Base-by-base conservation (phyloP, 176 grass and related monocot genomes). In the Pontederia crassipes region DNA sequence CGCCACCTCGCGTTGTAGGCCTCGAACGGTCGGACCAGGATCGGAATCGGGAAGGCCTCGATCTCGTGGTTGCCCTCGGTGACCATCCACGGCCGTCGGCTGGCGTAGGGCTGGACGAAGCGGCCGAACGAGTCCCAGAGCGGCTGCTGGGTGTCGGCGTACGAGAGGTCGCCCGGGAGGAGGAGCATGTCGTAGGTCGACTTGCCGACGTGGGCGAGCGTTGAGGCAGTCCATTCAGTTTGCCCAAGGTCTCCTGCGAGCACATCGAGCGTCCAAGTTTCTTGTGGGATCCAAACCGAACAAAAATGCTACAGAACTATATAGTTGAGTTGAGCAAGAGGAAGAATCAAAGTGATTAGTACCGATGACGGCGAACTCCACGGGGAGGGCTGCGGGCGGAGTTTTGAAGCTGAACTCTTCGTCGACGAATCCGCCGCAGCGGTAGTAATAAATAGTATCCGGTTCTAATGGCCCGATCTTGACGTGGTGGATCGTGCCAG, bases 401-500 rank as follows among this genome's bases (percentile, higher is more conserved):
- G 87, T 90, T 78, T 79, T 82, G 66, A 96, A 86, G 72, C 51
- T 67, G 79, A 90, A 85, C 66, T 96, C 83, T 8, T 74, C 67
- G 14, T 72, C 87, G 13, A 63, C 87, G 16, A 63, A 69, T 67
- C 32, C 69, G 49, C 83, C 73, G 63, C 92, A 96, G 11, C 78
- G 80, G 73, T 96, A 96, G 83, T 85, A 88, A 81, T 96, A 96
- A 24, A 85, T 80, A 1, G 73, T 76, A 69, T 61, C 59, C 4
- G 83, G 81, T 15, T 77, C 75, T 48, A 96, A 75, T 4, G 92
- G 87, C 1, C 92, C 92, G 62, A 96, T 90, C 17, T 66, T 87
- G 59, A 85, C 92, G 62, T 96, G 92, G 86, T 96, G 87, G 79
- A 90, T 88, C 74, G 76, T 80, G 78, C 92, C 92, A 57, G 92